Conservation (phyloP, 805 yeast species). For the Cephaloascus fragrans region DNA sequence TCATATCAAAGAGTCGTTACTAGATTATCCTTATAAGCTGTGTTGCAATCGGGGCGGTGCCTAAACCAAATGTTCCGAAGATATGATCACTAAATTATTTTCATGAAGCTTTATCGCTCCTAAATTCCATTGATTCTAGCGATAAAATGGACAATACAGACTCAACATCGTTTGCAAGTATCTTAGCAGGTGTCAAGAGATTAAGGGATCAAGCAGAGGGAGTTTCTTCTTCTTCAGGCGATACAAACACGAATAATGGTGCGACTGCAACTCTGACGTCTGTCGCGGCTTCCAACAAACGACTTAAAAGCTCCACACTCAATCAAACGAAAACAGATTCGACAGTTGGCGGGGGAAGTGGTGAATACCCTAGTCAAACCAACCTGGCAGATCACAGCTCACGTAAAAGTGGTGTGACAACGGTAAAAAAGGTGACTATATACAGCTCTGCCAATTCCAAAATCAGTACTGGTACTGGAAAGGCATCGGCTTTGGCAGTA, state of each 20-base stretch:
- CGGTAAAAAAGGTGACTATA: background rate
- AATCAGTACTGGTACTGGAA: background rate
- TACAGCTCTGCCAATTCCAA: background rate
- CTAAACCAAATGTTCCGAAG: too few species aligned
- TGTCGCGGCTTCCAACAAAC: too few species aligned
- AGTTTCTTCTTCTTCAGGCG: background rate
- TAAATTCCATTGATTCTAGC: too few species aligned
- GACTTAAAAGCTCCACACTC: background rate
- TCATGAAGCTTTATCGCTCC: too few species aligned
- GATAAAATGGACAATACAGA: slow-evolving; percentile 22
- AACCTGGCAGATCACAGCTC: slow-evolving; percentile 3
- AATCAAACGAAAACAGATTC: background rate
- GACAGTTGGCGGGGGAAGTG: background rate
- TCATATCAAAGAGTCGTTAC: too few species aligned
- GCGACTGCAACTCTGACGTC: too few species aligned
- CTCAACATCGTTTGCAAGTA: slow-evolving; percentile 60
- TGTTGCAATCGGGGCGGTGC: too few species aligned
- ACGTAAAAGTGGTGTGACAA: slow-evolving; percentile 3
- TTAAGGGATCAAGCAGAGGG: slow-evolving; percentile 36
- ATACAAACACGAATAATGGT: background rate
- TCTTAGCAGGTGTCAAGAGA: slow-evolving; percentile 58
- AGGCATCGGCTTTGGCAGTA: slow-evolving; percentile 1
- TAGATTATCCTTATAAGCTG: too few species aligned
- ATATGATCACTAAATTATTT: too few species aligned
- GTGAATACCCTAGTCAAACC: background rate